A percentile compares a stretch with the other conserved stretches of the same genome.
Conservation (phyloP, 805 yeast genomes). For the Candida adriatica region DNA sequence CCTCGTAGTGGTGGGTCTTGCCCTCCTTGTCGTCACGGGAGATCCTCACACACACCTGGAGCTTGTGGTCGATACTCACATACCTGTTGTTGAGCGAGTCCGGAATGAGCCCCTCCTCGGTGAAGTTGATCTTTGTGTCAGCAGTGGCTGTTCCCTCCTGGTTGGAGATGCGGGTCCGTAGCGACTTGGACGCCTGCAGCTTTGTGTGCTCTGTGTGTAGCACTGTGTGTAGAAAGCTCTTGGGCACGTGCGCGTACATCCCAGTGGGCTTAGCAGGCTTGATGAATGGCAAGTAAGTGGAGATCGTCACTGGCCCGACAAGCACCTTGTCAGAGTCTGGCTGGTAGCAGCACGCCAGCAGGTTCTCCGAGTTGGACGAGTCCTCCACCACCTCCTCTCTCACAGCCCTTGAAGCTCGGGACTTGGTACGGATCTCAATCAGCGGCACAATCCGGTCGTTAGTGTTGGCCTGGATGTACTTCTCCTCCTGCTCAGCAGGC, state of each 20-base stretch:
- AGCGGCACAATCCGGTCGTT: constrained; percentile 50
- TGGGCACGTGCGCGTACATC: constrained; percentile 5
- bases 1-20: constrained; percentile 69
- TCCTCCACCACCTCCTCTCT: constrained; percentile 53
- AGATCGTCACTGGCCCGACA: constrained; percentile 17
- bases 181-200: constrained; percentile 6
- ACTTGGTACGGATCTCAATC: constrained; percentile 58
- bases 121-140: constrained; percentile 8
- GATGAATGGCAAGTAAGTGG: constrained; percentile 15
- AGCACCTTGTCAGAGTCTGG: constrained; percentile 14
- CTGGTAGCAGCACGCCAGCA: constrained; percentile 50
- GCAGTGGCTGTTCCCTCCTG: constrained; percentile 9
- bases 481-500: constrained; percentile 4
- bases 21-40: constrained; percentile 46
- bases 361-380: constrained; percentile 51
- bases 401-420: constrained; percentile 34
- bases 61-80: constrained; percentile 55
- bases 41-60: constrained; percentile 65
- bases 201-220: constrained; percentile 7
- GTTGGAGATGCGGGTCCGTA: constrained; percentile 10
- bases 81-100: constrained; percentile 56
- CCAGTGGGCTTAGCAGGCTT: constrained; percentile 12
- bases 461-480: constrained; percentile 8
- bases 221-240: constrained; percentile 5
- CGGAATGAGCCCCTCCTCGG: constrained; percentile 29